A percentile compares a stretch with the other conserved stretches of the same genome.
Evolutionary conservation across 805 yeast genomes (phyloP).

Genomic region (Candida qinlingensis): DNA sequence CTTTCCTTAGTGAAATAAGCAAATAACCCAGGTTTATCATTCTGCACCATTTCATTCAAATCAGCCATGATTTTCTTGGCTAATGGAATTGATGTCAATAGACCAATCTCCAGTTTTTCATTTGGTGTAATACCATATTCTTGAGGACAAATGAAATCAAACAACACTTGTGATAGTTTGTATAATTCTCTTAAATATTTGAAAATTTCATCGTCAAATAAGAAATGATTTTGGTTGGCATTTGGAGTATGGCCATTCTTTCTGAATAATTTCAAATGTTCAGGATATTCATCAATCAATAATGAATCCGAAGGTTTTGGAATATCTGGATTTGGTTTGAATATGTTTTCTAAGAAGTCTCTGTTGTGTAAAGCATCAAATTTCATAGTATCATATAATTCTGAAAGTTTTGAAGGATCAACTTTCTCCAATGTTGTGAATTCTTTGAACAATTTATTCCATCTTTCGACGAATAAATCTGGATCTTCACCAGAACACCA

Average conservation of each 20-base stretch:
- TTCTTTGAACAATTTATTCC: conserved; percentile 95
- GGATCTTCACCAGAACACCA: conserved; percentile 99
- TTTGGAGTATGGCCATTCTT: conserved; percentile 11
- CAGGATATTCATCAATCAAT: conserved; percentile 25
- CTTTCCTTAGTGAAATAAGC: conserved; percentile 95
- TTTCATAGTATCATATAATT: conserved; percentile 96
- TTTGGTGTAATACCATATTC: conserved; percentile 96
- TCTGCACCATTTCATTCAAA: conserved; percentile 69
- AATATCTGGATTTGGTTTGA: conserved; percentile 53
- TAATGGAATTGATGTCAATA: conserved; percentile 87
- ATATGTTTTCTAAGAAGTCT: conserved; percentile 77
- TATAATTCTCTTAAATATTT: conserved; percentile 83
- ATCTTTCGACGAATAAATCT: conserved; percentile 80
- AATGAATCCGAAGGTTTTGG: conserved; percentile 26
- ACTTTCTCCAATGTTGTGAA: conserved; percentile 91
- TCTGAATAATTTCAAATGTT: conserved; percentile 23
- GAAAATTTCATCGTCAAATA: conserved; percentile 76
- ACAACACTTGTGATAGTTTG: conserved; percentile 83
- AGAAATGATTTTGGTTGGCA: conserved; percentile 32
- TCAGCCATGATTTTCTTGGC: conserved; percentile 84
- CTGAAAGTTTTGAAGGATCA: conserved; percentile 95
- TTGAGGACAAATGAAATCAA: conserved; percentile 97
- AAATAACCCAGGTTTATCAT: conserved; percentile 77
- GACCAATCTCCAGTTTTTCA: conserved; percentile 93
- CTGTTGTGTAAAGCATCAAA: conserved; percentile 96